phyloP scores from a whole-genome alignment of 2,329 filamentous ascomycete genomes.

The Grosmannia huntii region DNA sequence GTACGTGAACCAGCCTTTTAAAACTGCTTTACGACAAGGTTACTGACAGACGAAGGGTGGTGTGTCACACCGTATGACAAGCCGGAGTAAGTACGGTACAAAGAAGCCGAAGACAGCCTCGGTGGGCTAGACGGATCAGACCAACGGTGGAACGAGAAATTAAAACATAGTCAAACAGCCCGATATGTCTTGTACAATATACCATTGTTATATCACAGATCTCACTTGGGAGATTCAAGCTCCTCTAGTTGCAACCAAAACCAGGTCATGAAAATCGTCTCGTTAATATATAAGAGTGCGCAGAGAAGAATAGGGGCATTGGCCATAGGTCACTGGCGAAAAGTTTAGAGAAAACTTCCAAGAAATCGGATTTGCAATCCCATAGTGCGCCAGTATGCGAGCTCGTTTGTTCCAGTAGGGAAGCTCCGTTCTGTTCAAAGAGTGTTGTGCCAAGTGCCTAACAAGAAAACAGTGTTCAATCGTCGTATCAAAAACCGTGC shows the following conservation, averaged over 20 bases:
- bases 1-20: conserved; percentile 38
- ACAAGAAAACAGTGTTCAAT: neutral
- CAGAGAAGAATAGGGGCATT: neutral
- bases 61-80: conserved; percentile 71
- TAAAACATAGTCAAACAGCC: neutral
- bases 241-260: too few relatives aligned
- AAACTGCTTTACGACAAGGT: neutral
- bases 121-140: conserved; percentile 24
- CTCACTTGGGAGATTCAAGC: neutral
- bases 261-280: neutral
- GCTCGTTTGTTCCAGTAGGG: neutral
- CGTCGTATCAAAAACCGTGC: neutral
- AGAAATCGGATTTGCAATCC: neutral
- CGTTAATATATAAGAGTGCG: too few relatives aligned
- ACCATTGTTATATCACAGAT: neutral
- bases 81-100: conserved; percentile 91
- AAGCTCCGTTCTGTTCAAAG: neutral
- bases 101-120: conserved; percentile 91
- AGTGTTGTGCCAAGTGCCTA: neutral
- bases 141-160: neutral
- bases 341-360: neutral
- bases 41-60: conserved; percentile 51
- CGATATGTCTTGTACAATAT: neutral
- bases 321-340: neutral
- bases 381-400: neutral